phyloP scores from a whole-genome alignment of 2,329 filamentous ascomycete genomes.

The Phyllosticta citribraziliensis region DNA sequence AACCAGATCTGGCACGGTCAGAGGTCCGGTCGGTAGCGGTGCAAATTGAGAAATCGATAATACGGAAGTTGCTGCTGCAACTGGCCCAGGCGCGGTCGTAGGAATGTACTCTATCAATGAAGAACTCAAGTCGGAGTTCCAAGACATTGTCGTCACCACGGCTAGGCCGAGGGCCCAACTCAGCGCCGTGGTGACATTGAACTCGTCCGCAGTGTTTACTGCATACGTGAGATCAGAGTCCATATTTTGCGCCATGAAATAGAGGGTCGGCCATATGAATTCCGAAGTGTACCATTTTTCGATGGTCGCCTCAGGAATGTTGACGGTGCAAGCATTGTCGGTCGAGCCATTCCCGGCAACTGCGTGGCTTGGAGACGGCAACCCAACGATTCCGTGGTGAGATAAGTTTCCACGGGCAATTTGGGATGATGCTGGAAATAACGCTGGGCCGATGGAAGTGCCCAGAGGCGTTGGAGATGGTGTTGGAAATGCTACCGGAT shows the following conservation, averaged over 20 bases:
- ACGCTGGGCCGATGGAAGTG: not conserved
- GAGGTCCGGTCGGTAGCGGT: slow-evolving; percentile 16
- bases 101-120: not conserved
- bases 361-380: not conserved
- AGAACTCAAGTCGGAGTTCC: slow-evolving; percentile 14
- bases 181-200: slow-evolving; percentile 20
- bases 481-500: not conserved
- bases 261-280: not conserved
- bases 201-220: slow-evolving; percentile 17
- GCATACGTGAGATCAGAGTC: slow-evolving; percentile 15
- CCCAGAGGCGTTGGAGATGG: not conserved
- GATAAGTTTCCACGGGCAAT: not conserved
- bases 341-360: not conserved
- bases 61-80: slow-evolving; percentile 22
- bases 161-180: not conserved
- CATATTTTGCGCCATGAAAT: slow-evolving; percentile 13
- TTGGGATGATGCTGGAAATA: not conserved
- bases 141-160: not conserved
- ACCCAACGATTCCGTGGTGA: not conserved
- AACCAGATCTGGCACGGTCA: slow-evolving; percentile 16
- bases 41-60: slow-evolving; percentile 18
- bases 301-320: slow-evolving; percentile 23
- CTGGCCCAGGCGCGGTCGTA: slow-evolving; percentile 15
- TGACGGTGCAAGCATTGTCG: slow-evolving; percentile 21
- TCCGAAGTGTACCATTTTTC: slow-evolving; percentile 23